A percentile compares a stretch with the other conserved stretches of the same genome.
These are phyloP conservation scores for Vachellia pachyceras DNA, from an alignment of 306 rosid species.

Conservation along the genomic window DNA sequence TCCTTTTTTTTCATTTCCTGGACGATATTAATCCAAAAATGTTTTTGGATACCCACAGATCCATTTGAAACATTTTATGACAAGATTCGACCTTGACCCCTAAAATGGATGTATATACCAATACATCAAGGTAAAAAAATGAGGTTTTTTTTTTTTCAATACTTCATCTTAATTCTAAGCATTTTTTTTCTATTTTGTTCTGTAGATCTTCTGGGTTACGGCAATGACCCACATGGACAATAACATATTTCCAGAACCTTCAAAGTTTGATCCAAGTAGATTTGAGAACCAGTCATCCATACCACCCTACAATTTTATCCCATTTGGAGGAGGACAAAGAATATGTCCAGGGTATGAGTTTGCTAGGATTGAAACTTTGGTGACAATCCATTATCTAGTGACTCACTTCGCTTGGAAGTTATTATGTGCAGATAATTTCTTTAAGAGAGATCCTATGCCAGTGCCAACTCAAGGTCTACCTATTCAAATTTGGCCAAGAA, in stretches of 20 bases:
- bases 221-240: constrained; percentile 75
- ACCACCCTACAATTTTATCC: constrained; percentile 66
- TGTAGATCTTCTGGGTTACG: constrained; percentile 74
- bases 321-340: constrained; percentile 78
- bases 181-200: neutral
- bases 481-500: constrained; percentile 53
- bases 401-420: constrained; percentile 74
- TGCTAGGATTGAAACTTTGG: constrained; percentile 67
- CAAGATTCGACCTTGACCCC: too few relatives aligned
- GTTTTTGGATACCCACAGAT: too few relatives aligned
- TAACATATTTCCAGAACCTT: constrained; percentile 62
- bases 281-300: constrained; percentile 61
- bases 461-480: constrained; percentile 69
- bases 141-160: constrained; percentile 19
- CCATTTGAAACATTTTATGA: too few relatives aligned
- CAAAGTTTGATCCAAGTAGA: constrained; percentile 75
- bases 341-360: constrained; percentile 76
- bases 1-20: too few relatives aligned
- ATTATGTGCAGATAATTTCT: constrained; percentile 56
- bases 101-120: neutral
- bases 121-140: neutral
- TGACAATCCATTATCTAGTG: constrained; percentile 69
- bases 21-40: too few relatives aligned
- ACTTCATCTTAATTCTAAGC: neutral
- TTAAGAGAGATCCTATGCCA: constrained; percentile 66